Percentiles rank a stretch among this genome's conserved stretches.
Evolutionary conservation across 495 filamentous ascomycete genomes (phyloP).

Genomic region (Talaromyces nanjingensis): DNA sequence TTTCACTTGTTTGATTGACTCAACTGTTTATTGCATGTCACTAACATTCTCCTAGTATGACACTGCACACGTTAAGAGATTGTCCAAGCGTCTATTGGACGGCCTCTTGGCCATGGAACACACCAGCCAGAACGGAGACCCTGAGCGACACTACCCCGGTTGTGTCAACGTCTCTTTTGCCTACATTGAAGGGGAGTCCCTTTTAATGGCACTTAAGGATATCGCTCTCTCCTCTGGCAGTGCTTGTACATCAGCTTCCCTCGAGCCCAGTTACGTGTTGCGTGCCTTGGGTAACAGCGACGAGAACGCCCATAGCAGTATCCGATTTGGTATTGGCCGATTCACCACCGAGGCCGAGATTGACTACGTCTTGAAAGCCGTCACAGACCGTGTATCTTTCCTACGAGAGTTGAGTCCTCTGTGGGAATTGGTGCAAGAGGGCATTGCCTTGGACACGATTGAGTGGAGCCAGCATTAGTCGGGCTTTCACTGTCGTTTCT

Average conservation of each 20-base stretch:
- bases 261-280: conserved; percentile 94
- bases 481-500: neutral
- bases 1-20: conserved; percentile 5
- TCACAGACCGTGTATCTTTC: conserved; percentile 81
- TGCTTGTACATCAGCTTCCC: conserved; percentile 91
- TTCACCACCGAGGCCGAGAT: conserved; percentile 95
- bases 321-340: conserved; percentile 93
- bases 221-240: conserved; percentile 95
- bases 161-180: conserved; percentile 98
- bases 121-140: conserved; percentile 84
- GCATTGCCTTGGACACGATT: conserved; percentile 90
- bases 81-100: conserved; percentile 76
- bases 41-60: conserved; percentile 67
- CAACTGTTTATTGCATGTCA: conserved; percentile 6
- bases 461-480: conserved; percentile 89
- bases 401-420: conserved; percentile 91
- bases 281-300: conserved; percentile 91
- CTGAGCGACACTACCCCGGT: conserved; percentile 78
- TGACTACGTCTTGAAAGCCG: conserved; percentile 95
- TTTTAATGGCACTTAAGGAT: conserved; percentile 97
- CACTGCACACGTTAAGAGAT: conserved; percentile 66
- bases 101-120: conserved; percentile 86
- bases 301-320: conserved; percentile 95
- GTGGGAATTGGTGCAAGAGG: conserved; percentile 98
- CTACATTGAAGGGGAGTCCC: conserved; percentile 95